Conservation (phyloP, 2,329 filamentous ascomycete genomes). For the Microsporum canis region DNA sequence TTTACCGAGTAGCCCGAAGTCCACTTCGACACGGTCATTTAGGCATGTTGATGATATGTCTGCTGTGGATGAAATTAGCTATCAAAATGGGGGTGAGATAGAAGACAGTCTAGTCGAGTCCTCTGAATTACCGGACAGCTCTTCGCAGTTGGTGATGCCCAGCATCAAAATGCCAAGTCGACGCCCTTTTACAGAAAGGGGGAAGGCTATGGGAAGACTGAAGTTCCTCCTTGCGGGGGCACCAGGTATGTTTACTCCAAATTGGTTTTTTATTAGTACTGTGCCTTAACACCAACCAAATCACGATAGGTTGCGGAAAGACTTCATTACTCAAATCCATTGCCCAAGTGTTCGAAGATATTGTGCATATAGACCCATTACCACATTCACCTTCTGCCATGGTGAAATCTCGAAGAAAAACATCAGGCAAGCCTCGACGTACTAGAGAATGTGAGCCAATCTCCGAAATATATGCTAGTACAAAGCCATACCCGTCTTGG, state of each 20-base stretch:
- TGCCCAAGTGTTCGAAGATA: constrained; percentile 75
- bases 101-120: constrained; percentile 36
- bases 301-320: constrained; percentile 61
- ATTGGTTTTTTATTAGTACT: constrained; percentile 3
- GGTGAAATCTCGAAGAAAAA: constrained; percentile 5
- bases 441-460: constrained; percentile 29
- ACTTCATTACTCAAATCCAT: constrained; percentile 82
- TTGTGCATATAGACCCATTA: constrained; percentile 76
- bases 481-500: constrained; percentile 78
- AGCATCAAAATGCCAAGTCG: constrained; percentile 84
- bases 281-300: background rate
- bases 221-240: constrained; percentile 81
- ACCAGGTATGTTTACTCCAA: constrained; percentile 43
- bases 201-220: constrained; percentile 70
- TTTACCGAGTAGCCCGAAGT: constrained; percentile 49
- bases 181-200: constrained; percentile 77
- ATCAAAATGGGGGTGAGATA: constrained; percentile 45
- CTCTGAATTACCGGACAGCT: constrained; percentile 27
- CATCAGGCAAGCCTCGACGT: constrained; percentile 12
- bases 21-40: constrained; percentile 47
- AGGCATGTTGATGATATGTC: constrained; percentile 48
- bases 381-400: constrained; percentile 18
- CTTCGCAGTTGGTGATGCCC: constrained; percentile 89
- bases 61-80: constrained; percentile 43
- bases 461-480: constrained; percentile 65